phyloP scores from a whole-genome alignment of 2,329 filamentous ascomycete genomes.

The Scortechinia acanthostroma region DNA sequence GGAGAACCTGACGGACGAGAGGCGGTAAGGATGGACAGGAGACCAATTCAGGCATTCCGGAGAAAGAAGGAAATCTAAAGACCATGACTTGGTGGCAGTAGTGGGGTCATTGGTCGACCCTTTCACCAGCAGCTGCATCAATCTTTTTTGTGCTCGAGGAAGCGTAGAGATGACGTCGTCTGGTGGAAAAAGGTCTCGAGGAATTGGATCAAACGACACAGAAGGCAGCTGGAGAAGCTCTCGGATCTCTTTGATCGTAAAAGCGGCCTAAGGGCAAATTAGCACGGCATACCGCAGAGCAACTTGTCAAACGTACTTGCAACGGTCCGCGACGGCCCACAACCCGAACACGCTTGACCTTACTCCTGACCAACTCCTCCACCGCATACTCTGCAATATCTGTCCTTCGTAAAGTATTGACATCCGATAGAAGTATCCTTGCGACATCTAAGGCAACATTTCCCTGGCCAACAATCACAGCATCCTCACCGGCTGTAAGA shows the following conservation, averaged over 20 bases:
- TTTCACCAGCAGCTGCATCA: constrained; percentile 76
- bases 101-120: constrained; percentile 48
- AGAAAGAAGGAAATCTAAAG: constrained; percentile 76
- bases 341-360: constrained; percentile 73
- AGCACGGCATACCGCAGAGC: not conserved
- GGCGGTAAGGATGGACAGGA: not conserved
- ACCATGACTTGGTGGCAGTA: constrained; percentile 64
- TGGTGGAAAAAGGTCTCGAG: constrained; percentile 57
- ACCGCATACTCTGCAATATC: constrained; percentile 85
- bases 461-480: constrained; percentile 84
- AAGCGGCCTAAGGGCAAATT: constrained; percentile 59
- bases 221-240: constrained; percentile 74
- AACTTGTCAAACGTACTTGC: constrained; percentile 46
- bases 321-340: constrained; percentile 83
- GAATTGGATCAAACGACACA: constrained; percentile 67
- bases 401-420: constrained; percentile 69
- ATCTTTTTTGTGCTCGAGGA: constrained; percentile 67
- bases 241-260: constrained; percentile 88
- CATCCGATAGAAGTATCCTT: constrained; percentile 72
- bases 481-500: constrained; percentile 70
- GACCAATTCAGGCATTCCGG: constrained; percentile 30
- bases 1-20: constrained; percentile 43
- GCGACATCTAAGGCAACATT: constrained; percentile 95
- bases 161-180: constrained; percentile 51
- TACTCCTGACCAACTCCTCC: constrained; percentile 64